Percentiles rank a stretch among this genome's conserved stretches.
Conservation (phyloP, 306 rosid genomes). For the Cicer chorassanicum region DNA sequence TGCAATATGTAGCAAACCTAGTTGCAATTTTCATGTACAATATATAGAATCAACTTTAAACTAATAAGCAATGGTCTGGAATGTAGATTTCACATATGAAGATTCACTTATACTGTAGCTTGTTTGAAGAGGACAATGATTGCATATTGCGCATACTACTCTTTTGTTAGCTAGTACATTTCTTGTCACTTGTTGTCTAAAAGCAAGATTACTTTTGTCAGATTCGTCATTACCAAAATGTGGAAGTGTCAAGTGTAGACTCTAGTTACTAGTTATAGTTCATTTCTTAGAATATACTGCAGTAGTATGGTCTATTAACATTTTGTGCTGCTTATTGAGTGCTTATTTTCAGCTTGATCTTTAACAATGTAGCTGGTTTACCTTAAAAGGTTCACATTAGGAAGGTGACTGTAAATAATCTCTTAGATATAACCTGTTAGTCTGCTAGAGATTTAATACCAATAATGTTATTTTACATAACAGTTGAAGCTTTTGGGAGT, state of each 20-base stretch:
- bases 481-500: background rate
- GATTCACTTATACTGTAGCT: background rate
- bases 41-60: constrained; percentile 11
- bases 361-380: background rate
- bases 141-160: background rate
- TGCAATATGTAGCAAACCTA: background rate
- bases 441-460: constrained; percentile 9
- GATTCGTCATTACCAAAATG: background rate
- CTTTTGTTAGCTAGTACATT: constrained; percentile 1
- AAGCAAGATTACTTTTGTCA: background rate
- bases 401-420: background rate
- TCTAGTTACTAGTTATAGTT: background rate
- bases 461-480: background rate
- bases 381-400: background rate
- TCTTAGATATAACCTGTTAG: background rate
- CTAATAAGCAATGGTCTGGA: background rate
- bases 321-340: background rate
- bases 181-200: background rate
- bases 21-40: background rate
- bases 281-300: background rate
- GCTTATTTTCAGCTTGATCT: background rate
- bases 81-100: constrained; percentile 14
- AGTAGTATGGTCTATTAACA: background rate
- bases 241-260: background rate
- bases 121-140: background rate